Conservation (phyloP, 1,284 basidiomycete genomes). For the Leccinum fallax region DNA sequence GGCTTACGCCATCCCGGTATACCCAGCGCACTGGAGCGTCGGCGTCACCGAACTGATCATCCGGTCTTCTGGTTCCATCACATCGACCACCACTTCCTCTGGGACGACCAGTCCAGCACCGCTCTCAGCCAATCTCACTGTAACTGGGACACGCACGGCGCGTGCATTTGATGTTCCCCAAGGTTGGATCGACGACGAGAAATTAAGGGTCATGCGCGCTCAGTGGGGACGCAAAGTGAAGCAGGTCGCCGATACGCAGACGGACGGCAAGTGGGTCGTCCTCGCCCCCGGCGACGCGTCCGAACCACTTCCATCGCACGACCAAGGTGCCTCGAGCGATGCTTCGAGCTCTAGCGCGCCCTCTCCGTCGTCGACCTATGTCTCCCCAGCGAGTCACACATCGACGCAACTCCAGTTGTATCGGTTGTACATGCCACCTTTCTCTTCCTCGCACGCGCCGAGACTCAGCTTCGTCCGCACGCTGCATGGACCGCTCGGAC, state of each 20-base stretch:
- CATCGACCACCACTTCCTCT: conserved; percentile 19
- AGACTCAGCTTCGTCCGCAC: conserved; percentile 72
- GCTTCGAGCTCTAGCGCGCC: conserved; percentile 30
- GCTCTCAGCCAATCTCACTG: conserved; percentile 39
- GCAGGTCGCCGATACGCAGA: conserved; percentile 67
- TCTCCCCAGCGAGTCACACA: conserved; percentile 45
- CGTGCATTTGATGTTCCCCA: conserved; percentile 69
- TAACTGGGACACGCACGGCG: conserved; percentile 59
- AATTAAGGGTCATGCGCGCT: conserved; percentile 62
- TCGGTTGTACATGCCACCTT: conserved; percentile 62
- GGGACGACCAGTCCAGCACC: conserved; percentile 10
- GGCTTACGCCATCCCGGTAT: conserved; percentile 74
- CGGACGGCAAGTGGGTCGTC: conserved; percentile 83
- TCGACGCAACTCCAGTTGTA: conserved; percentile 69
- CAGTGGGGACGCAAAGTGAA: conserved; percentile 76
- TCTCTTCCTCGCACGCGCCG: conserved; percentile 48
- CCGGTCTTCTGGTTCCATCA: conserved; percentile 35
- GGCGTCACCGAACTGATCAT: conserved; percentile 76
- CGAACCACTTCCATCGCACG: conserved; percentile 5
- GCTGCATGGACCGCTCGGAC: conserved; percentile 65
- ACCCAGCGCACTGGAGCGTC: conserved; percentile 79
- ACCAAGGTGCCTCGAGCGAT: conserved; percentile 20
- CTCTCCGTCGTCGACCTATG: conserved; percentile 30
- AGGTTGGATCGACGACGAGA: conserved; percentile 70
- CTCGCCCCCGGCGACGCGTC: conserved; percentile 59